Evolutionary conservation across 108 stramenopile genomes (phyloP), one percentile per base, ranked within the genome.

Genomic region (Mayamaea pseudoterrestris): DNA sequence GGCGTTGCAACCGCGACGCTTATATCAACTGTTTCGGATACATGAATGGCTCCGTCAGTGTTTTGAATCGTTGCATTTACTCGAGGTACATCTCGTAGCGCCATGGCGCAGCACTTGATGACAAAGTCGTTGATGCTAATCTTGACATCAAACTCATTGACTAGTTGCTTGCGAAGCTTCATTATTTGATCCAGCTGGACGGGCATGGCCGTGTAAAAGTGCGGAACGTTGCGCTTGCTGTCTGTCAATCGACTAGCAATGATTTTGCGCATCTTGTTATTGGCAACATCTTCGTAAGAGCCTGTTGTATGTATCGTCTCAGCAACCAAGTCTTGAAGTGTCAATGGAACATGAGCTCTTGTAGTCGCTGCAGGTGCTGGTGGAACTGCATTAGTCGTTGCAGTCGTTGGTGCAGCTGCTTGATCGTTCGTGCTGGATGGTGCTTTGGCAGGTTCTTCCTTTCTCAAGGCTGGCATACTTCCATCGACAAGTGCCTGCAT

Each of bases 201-300:
- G 56, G 97, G 95, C 16, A 91, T 70, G 30, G 95, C 86, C 5
- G 97, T 90, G 63, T 97, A 99, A 71, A 93, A 97, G 61, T 96
- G 95, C 0, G 98, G 96, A 12, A 98, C 94, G 35, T 83, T 81
- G 42, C 68, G 68, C 73, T 96, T 98, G 50, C 78, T 72, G 29
- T 69, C 43, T 1, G 93, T 60, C 37, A 97, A 65, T 17, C 68
- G 67, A 12, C 68, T 53, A n/a, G 93, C 94, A 27, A 82, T 58
- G 11, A 61, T 61, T 43, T 63, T 55, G 28, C 68, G 45, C 53
- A 68, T 73, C 34, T 66, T 65, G 35, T 53, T 54, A 43, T 71
- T 57, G 43, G 79, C 60, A 42, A 74, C 68, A 53, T 93, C 81
- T 47, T 82, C 80, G 41, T 54, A 71, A n/a, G 64, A 46, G 14